These are phyloP conservation scores for Ophiostoma ips DNA, from an alignment of 2,329 filamentous ascomycete species.

Conservation along the genomic window DNA sequence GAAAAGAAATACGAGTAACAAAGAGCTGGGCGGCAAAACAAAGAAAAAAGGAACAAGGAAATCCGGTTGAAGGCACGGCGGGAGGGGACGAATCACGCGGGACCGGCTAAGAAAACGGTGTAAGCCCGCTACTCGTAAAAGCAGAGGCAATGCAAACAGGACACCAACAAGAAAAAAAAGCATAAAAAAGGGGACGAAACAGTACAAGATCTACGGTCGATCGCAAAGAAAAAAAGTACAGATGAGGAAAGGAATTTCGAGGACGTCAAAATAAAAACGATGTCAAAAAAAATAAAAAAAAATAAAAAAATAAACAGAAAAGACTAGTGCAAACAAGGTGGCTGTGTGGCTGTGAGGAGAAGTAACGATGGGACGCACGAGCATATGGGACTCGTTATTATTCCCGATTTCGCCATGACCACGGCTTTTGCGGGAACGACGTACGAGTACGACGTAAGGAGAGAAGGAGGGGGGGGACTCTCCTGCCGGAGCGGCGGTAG, in stretches of 20 bases:
- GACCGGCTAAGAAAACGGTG: background rate
- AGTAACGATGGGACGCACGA: background rate
- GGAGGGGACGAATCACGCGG: background rate
- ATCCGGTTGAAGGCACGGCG: background rate
- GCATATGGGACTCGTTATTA: too few relatives aligned
- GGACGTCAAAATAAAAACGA: too few relatives aligned
- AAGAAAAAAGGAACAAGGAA: too few relatives aligned
- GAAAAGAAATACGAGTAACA: too few relatives aligned
- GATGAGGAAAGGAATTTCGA: too few relatives aligned
- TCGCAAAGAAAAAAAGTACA: too few relatives aligned
- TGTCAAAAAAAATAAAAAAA: background rate
- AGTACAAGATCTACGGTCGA: too few relatives aligned
- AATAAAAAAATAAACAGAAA: background rate
- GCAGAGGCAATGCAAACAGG: background rate
- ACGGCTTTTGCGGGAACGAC: background rate
- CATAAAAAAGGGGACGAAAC: too few relatives aligned
- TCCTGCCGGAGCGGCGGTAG: conserved; percentile 3
- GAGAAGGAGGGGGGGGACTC: background rate
- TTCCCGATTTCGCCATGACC: background rate
- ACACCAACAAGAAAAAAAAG: too few relatives aligned
- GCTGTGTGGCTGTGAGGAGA: background rate
- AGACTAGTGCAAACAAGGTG: background rate
- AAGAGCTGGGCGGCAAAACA: too few relatives aligned
- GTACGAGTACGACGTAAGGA: background rate
- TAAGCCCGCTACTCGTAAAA: background rate